Percentiles rank a stretch among this genome's conserved stretches.
These are phyloP conservation scores for Knoxdaviesia proteae DNA, from an alignment of 2,329 filamentous ascomycete species.

Conservation along the genomic window DNA sequence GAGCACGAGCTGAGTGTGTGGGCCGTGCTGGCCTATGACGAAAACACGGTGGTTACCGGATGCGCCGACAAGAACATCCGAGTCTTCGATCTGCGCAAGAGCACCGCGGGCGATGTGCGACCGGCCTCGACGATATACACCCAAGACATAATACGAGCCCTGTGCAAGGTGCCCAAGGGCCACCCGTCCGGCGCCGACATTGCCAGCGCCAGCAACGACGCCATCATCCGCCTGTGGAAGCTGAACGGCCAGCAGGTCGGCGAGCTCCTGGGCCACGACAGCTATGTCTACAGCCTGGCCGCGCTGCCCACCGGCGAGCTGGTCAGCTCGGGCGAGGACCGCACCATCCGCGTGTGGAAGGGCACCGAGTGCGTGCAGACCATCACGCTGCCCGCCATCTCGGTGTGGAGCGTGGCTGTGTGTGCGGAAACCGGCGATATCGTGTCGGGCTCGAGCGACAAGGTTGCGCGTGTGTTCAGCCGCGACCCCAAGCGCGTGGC, in stretches of 20 bases:
- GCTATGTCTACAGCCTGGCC: constrained; percentile 77
- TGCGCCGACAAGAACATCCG: constrained; percentile 82
- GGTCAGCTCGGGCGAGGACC: constrained; percentile 79
- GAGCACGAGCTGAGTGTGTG: constrained; percentile 68
- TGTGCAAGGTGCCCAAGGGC: constrained; percentile 56
- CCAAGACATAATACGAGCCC: constrained; percentile 68
- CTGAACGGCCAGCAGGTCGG: constrained; percentile 55
- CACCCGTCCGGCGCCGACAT: constrained; percentile 78
- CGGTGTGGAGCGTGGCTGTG: constrained; percentile 82
- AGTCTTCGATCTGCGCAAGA: constrained; percentile 51
- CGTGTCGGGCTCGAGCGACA: constrained; percentile 80
- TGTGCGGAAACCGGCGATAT: constrained; percentile 74
- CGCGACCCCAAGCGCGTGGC: constrained; percentile 50
- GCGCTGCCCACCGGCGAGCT: constrained; percentile 66
- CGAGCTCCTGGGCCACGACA: constrained; percentile 73
- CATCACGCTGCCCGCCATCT: constrained; percentile 91
- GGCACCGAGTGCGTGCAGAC: constrained; percentile 72
- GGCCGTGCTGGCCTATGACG: constrained; percentile 73
- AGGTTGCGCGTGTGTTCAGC: constrained; percentile 67
- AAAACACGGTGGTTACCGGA: constrained; percentile 66
- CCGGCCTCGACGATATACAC: constrained; percentile 37
- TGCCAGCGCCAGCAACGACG: constrained; percentile 85
- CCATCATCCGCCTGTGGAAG: constrained; percentile 72
- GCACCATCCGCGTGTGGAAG: constrained; percentile 81
- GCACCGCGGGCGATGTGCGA: constrained; percentile 31